phyloP scores from a whole-genome alignment of 176 grass and related monocot genomes.

The Miscanthus lutarioriparius region DNA sequence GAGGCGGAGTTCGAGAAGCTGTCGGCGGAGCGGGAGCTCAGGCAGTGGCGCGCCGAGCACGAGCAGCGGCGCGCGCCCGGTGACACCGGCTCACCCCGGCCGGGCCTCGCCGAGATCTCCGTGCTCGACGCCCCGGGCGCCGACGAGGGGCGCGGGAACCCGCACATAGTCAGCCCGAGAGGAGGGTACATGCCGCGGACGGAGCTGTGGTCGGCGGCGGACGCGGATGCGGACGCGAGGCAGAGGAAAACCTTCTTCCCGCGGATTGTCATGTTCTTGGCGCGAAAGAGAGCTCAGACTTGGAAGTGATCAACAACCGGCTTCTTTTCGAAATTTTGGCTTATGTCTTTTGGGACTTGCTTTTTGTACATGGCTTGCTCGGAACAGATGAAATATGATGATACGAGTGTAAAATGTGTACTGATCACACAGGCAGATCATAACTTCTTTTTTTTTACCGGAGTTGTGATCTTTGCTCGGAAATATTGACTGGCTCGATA shows the following conservation, averaged over 20 bases:
- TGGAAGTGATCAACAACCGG: conserved; percentile 37
- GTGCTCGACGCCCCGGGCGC: conserved; percentile 6
- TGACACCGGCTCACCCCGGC: conserved; percentile 5
- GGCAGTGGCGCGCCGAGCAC: conserved; percentile 49
- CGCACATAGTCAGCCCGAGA: conserved; percentile 53
- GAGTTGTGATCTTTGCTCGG: background rate
- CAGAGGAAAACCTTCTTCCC: conserved; percentile 63
- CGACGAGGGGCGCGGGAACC: conserved; percentile 23
- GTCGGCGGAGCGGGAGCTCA: conserved; percentile 57
- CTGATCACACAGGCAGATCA: background rate
- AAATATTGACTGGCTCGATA: background rate
- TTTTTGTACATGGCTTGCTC: background rate
- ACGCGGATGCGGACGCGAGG: background rate
- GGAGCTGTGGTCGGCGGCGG: background rate
- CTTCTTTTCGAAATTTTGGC: background rate
- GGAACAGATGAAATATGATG: background rate
- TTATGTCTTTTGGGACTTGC: background rate
- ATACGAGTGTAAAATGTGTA: conserved; percentile 22
- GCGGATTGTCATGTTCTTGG: conserved; percentile 68
- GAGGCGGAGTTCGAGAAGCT: conserved; percentile 42
- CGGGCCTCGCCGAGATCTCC: conserved; percentile 54
- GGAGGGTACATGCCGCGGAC: conserved; percentile 43
- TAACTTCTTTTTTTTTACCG: background rate
- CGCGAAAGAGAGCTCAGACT: conserved; percentile 60
- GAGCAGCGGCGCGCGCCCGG: conserved; percentile 29